These are phyloP conservation scores for Cryptococcus amylolentus DNA, from an alignment of 1,284 basidiomycete genomes.

Conservation along the genomic window DNA sequence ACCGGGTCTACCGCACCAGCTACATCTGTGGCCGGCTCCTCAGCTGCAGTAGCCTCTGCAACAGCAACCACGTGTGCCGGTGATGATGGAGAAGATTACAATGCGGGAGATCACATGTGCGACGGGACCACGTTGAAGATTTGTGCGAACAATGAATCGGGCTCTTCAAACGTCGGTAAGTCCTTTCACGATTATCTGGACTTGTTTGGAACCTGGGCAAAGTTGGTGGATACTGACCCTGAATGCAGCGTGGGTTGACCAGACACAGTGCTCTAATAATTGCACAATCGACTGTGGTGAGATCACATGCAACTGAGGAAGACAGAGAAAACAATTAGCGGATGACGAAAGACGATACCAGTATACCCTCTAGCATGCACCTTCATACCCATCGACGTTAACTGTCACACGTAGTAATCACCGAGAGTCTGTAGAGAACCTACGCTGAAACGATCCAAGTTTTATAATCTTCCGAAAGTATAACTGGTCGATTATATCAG, in stretches of 20 bases:
- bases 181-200: not conserved
- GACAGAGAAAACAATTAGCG: not conserved
- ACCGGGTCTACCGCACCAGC: not conserved
- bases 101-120: not conserved
- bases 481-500: not conserved
- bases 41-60: not conserved
- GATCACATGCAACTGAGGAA: not conserved
- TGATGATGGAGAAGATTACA: not conserved
- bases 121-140: not conserved
- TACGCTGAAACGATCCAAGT: too few species aligned
- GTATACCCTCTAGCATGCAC: too few species aligned
- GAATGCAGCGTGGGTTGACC: not conserved
- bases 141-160: slow-evolving; percentile 1
- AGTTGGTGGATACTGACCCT: not conserved
- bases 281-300: not conserved
- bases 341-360: too few species aligned
- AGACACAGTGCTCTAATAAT: not conserved
- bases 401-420: not conserved
- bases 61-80: not conserved
- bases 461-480: too few species aligned
- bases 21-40: not conserved
- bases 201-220: too few species aligned
- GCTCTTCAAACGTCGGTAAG: not conserved
- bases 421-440: not conserved
- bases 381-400: too few species aligned